Evolutionary conservation across 164 flowering plant species (phyloP).

Genomic region (Cinnamomum micranthum): DNA sequence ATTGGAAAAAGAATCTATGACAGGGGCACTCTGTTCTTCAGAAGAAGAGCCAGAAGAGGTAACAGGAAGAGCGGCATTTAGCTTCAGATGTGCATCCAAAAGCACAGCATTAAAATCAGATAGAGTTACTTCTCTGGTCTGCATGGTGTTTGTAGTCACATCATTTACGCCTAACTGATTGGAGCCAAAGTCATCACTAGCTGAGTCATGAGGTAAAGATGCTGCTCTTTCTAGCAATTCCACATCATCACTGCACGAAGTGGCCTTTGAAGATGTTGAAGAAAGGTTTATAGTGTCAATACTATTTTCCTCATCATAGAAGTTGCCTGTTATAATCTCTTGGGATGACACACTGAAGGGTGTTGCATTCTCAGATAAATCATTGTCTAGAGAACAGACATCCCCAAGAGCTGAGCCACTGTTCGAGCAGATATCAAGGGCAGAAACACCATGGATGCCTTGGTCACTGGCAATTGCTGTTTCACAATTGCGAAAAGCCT

Average conservation of each 20-base stretch:
- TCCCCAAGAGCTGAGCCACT: neutral
- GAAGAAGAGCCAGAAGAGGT: constrained; percentile 14
- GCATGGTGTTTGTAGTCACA: neutral
- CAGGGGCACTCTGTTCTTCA: constrained; percentile 10
- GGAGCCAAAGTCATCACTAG: neutral
- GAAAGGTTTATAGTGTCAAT: constrained; percentile 12
- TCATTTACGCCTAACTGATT: neutral
- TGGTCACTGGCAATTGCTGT: neutral
- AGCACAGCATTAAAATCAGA: constrained; percentile 9
- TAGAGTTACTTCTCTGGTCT: constrained; percentile 1
- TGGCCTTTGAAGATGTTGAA: constrained; percentile 5
- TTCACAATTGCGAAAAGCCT: constrained; percentile 12
- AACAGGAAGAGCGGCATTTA: constrained; percentile 8
- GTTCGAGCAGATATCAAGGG: neutral
- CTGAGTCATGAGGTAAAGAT: constrained; percentile 13
- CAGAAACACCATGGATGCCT: neutral
- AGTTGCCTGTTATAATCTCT: constrained; percentile 19
- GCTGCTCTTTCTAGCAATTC: constrained; percentile 15
- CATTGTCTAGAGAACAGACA: neutral
- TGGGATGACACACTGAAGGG: constrained; percentile 5
- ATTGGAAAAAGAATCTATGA: constrained; percentile 24
- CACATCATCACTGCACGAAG: constrained; percentile 12
- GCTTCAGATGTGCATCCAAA: constrained; percentile 7
- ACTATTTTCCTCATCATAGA: constrained; percentile 11
- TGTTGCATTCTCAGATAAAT: neutral